A percentile compares a stretch with the other conserved stretches of the same genome.
Evolutionary conservation across 1,284 basidiomycete species (phyloP).

Genomic region (Malassezia equina): DNA sequence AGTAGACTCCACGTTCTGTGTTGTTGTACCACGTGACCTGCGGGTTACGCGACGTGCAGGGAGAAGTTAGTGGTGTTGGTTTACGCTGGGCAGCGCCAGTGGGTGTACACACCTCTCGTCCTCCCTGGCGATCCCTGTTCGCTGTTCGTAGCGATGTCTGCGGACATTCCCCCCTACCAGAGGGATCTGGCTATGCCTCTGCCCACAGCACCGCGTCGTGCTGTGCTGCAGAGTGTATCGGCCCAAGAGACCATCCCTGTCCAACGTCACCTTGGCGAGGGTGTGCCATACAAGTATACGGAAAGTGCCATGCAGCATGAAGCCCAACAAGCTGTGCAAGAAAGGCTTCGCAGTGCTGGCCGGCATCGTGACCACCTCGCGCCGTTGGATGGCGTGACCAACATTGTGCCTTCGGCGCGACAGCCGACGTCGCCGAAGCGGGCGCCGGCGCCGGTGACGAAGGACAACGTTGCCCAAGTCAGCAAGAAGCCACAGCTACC

Average conservation of each 20-base stretch:
- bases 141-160: conserved; percentile 7
- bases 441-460: conserved; percentile 9
- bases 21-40: conserved; percentile 10
- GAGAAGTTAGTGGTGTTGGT: conserved; percentile 20
- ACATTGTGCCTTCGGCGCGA: conserved; percentile 5
- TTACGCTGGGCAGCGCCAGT: background rate
- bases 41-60: conserved; percentile 3
- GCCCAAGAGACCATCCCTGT: conserved; percentile 16
- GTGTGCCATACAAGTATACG: conserved; percentile 5
- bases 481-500: conserved; percentile 37
- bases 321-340: conserved; percentile 7
- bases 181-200: conserved; percentile 1
- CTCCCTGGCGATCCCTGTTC: background rate
- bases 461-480: conserved; percentile 8
- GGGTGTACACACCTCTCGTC: background rate
- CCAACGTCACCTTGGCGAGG: conserved; percentile 7
- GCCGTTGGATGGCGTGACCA: conserved; percentile 4
- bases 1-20: background rate
- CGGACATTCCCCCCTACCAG: conserved; percentile 7
- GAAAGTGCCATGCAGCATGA: conserved; percentile 11
- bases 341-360: background rate
- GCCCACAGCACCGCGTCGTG: conserved; percentile 12
- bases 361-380: conserved; percentile 11
- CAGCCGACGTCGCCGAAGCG: conserved; percentile 10
- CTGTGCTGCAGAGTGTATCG: conserved; percentile 15